Percentiles rank a stretch among this genome's conserved stretches.
Conservation (phyloP, 2,329 filamentous ascomycete species). For the Ampelomyces quisqualis region DNA sequence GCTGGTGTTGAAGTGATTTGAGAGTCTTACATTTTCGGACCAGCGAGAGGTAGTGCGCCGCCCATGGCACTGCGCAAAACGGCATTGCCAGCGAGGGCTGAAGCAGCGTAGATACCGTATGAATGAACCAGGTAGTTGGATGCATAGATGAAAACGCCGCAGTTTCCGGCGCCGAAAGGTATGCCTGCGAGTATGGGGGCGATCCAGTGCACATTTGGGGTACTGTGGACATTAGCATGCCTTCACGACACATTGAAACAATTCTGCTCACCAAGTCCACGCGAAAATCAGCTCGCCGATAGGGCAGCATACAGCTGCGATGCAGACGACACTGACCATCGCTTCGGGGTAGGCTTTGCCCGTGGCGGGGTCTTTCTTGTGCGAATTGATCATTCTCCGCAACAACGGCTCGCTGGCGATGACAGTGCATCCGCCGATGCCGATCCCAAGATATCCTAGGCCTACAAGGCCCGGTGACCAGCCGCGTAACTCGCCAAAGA, state of each 20-base stretch:
- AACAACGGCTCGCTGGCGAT: conserved; percentile 66
- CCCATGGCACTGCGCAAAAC: conserved; percentile 72
- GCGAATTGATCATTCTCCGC: conserved; percentile 73
- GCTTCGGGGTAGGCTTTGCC: conserved; percentile 75
- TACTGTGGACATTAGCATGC: conserved; percentile 22
- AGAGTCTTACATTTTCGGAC: conserved; percentile 58
- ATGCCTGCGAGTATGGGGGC: conserved; percentile 75
- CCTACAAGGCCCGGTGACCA: conserved; percentile 74
- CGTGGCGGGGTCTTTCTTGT: conserved; percentile 72
- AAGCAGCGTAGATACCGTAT: conserved; percentile 80
- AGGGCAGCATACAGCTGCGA: conserved; percentile 72
- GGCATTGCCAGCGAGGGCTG: conserved; percentile 76
- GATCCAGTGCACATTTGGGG: conserved; percentile 82
- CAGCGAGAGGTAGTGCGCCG: conserved; percentile 76
- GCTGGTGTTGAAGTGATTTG: too few relatives aligned
- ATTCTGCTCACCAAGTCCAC: conserved; percentile 60
- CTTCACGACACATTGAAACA: neutral
- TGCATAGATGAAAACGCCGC: conserved; percentile 77
- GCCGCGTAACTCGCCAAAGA: conserved; percentile 72
- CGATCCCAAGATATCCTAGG: conserved; percentile 74
- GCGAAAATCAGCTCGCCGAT: conserved; percentile 82
- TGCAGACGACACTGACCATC: conserved; percentile 75
- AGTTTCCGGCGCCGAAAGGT: conserved; percentile 76
- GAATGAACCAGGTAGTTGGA: conserved; percentile 76
- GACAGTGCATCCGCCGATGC: conserved; percentile 55